Percentiles rank a stretch among this genome's conserved stretches.
These are phyloP conservation scores for Metarhizium humberi DNA, from an alignment of 2,329 filamentous ascomycete genomes.

Conservation along the genomic window DNA sequence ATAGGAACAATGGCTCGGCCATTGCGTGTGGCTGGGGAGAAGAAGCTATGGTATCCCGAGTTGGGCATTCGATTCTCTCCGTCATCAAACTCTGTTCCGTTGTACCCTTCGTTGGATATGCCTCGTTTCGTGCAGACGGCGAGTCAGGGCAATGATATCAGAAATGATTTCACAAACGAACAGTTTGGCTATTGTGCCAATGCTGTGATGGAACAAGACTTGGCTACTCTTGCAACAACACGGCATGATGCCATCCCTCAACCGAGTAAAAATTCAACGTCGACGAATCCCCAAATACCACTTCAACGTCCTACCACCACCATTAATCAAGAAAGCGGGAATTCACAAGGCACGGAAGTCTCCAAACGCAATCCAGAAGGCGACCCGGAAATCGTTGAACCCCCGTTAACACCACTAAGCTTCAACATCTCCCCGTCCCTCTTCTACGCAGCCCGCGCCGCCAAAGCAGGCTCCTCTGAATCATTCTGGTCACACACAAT, in stretches of 20 bases:
- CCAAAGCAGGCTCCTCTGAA: slow-evolving; percentile 30
- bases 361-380: not conserved
- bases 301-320: not conserved
- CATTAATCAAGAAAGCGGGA: not conserved
- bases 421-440: slow-evolving; percentile 21
- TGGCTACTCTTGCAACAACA: not conserved
- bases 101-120: slow-evolving; percentile 18
- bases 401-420: slow-evolving; percentile 17
- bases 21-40: slow-evolving; percentile 7
- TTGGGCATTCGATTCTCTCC: slow-evolving; percentile 20
- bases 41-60: slow-evolving; percentile 19
- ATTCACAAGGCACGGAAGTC: not conserved
- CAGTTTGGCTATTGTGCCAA: not conserved
- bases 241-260: not conserved
- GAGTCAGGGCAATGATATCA: not conserved
- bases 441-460: slow-evolving; percentile 35
- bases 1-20: slow-evolving; percentile 5
- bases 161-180: not conserved
- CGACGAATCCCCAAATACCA: not conserved
- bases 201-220: not conserved
- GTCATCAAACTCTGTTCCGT: not conserved
- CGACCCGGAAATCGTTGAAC: slow-evolving; percentile 2
- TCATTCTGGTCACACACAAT: slow-evolving; percentile 62
- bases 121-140: slow-evolving; percentile 16
- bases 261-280: not conserved